These are phyloP conservation scores for Sporothrix mexicana DNA, from an alignment of 2,329 filamentous ascomycete genomes.

Conservation along the genomic window DNA sequence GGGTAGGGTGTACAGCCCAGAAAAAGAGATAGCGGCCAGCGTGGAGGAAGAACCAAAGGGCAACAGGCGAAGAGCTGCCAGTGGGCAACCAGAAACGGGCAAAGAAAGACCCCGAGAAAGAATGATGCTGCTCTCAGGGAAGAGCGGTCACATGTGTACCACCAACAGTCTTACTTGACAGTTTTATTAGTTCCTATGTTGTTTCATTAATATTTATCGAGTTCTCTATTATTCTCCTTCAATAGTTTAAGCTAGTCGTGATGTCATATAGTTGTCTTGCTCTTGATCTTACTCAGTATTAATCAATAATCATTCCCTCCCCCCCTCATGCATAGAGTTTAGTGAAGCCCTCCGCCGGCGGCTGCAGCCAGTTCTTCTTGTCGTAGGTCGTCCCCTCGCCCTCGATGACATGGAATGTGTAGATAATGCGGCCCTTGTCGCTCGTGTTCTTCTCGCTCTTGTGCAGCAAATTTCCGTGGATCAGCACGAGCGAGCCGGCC, in stretches of 20 bases:
- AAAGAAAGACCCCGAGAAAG: background rate
- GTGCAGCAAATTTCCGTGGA: constrained; percentile 94
- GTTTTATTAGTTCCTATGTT: background rate
- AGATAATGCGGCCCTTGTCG: constrained; percentile 86
- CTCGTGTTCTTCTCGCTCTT: constrained; percentile 95
- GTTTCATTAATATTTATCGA: background rate
- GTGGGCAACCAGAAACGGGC: too few relatives aligned
- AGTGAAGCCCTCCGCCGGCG: constrained; percentile 79
- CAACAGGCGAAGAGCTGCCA: too few relatives aligned
- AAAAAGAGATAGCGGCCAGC: too few relatives aligned
- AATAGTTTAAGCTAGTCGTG: background rate
- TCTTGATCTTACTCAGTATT: background rate
- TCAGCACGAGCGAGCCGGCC: constrained; percentile 87
- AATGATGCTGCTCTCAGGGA: background rate
- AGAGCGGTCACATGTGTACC: constrained; percentile 14
- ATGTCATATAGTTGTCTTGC: background rate
- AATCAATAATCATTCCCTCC: background rate
- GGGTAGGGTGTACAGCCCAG: background rate
- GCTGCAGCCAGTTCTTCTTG: constrained; percentile 90
- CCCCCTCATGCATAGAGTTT: constrained; percentile 56
- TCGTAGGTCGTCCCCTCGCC: constrained; percentile 73
- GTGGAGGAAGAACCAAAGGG: too few relatives aligned
- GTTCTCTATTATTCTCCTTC: background rate
- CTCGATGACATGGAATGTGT: constrained; percentile 97
- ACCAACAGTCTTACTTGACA: constrained; percentile 14